phyloP scores from a whole-genome alignment of 768 basidiomycete species.

The Boletus eberwhitei region DNA sequence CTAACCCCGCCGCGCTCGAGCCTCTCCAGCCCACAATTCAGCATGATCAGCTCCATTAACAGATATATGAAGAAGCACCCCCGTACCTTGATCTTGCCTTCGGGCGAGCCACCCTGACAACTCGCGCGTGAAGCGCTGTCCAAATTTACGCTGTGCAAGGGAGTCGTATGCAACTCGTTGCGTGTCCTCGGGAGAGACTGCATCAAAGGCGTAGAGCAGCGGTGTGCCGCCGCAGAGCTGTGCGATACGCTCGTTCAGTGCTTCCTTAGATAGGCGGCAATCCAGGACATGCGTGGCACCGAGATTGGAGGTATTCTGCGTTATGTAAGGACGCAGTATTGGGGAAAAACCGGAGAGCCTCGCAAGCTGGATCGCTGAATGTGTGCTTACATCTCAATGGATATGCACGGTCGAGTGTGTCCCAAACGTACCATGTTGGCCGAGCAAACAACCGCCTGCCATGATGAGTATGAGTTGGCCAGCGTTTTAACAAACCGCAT shows the following conservation, averaged over 20 bases:
- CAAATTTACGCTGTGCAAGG: constrained; percentile 17
- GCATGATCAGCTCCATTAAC: neutral
- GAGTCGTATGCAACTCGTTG: constrained; percentile 29
- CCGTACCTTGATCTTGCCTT: constrained; percentile 12
- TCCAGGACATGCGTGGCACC: constrained; percentile 36
- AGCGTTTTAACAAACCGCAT: too few relatives aligned
- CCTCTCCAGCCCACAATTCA: neutral
- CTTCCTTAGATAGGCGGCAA: constrained; percentile 14
- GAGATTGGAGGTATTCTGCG: constrained; percentile 27
- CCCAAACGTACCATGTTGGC: too few relatives aligned
- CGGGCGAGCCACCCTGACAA: constrained; percentile 5
- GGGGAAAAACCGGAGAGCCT: too few relatives aligned
- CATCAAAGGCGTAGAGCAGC: constrained; percentile 19
- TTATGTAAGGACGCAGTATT: too few relatives aligned
- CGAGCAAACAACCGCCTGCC: too few relatives aligned
- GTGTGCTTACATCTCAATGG: too few relatives aligned
- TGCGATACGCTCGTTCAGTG: neutral
- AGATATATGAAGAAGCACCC: too few relatives aligned
- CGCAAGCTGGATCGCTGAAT: too few relatives aligned
- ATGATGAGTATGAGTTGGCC: too few relatives aligned
- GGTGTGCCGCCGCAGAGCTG: neutral
- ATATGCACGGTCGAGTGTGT: too few relatives aligned
- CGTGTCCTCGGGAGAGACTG: constrained; percentile 30
- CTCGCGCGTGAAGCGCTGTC: constrained; percentile 5
- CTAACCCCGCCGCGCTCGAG: neutral